Conservation (phyloP, 2,329 filamentous ascomycete genomes). For the Davidsoniella virescens region DNA sequence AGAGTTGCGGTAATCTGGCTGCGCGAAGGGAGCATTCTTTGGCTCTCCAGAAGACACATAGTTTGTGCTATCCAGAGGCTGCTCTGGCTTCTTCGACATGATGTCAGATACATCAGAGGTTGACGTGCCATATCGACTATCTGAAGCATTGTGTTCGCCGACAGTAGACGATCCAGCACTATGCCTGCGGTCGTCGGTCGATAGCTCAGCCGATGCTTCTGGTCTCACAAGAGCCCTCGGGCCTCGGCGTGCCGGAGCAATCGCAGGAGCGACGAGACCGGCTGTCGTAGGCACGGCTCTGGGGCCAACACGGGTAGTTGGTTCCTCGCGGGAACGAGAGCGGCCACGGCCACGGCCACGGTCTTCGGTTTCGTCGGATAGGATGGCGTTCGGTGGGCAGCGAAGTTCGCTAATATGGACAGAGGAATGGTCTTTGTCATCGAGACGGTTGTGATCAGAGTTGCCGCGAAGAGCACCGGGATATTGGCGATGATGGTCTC, state of each 20-base stretch:
- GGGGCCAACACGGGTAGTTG: neutral
- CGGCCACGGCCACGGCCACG: neutral
- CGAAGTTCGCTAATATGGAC: neutral
- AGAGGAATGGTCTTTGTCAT: neutral
- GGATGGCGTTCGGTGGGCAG: neutral
- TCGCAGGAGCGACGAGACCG: no score
- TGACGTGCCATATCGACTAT: no score
- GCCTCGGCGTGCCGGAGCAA: no score
- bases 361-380: neutral
- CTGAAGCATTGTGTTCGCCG: neutral
- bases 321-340: neutral
- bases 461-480: no score
- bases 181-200: neutral
- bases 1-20: no score
- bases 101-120: no score
- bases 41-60: no score
- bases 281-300: no score
- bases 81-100: no score
- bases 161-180: neutral
- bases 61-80: no score
- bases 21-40: no score
- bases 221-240: neutral
- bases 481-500: neutral
- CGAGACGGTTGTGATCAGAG: neutral
- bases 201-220: neutral